Percentiles rank a stretch among this genome's conserved stretches.
Conservation (phyloP, 2,329 filamentous ascomycete genomes). For the Trichoderma atrobrunneum region DNA sequence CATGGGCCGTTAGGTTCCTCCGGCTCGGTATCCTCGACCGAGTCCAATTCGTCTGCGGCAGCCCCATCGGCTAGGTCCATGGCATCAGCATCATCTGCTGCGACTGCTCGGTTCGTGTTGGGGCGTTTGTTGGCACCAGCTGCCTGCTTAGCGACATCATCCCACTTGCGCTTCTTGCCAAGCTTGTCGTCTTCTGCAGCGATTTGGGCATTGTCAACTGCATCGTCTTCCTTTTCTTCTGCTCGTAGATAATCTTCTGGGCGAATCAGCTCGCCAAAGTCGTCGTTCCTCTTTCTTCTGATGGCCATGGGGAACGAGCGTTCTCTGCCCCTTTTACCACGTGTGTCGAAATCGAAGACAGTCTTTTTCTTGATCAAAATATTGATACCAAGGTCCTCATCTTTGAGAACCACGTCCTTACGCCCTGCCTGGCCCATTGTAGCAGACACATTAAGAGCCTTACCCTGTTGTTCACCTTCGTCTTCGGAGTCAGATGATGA, state of each 20-base stretch:
- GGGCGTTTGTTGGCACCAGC: constrained; percentile 58
- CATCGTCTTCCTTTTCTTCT: constrained; percentile 80
- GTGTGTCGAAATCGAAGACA: constrained; percentile 90
- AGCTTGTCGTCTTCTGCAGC: constrained; percentile 58
- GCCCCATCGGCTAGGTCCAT: constrained; percentile 35
- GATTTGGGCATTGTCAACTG: constrained; percentile 47
- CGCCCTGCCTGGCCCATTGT: constrained; percentile 79
- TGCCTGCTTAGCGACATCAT: constrained; percentile 53
- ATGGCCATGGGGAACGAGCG: constrained; percentile 87
- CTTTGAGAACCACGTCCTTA: constrained; percentile 81
- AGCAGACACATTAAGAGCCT: constrained; percentile 83
- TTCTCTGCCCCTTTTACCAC: constrained; percentile 87
- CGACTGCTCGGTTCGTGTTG: constrained; percentile 42
- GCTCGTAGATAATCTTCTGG: constrained; percentile 91
- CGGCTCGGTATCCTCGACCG: constrained; percentile 53
- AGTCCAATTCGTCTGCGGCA: constrained; percentile 55
- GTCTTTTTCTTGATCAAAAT: constrained; percentile 84
- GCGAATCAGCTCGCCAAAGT: constrained; percentile 90
- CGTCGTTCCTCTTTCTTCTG: constrained; percentile 75
- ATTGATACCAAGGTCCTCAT: constrained; percentile 89
- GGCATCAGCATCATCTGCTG: constrained; percentile 47
- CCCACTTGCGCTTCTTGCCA: constrained; percentile 94
- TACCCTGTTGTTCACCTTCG: constrained; percentile 84
- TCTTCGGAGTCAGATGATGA: constrained; percentile 85
- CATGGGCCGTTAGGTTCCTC: constrained; percentile 62